These are phyloP conservation scores for Populus hybrid DNA, from an alignment of 441 rosid species.

Conservation along the genomic window DNA sequence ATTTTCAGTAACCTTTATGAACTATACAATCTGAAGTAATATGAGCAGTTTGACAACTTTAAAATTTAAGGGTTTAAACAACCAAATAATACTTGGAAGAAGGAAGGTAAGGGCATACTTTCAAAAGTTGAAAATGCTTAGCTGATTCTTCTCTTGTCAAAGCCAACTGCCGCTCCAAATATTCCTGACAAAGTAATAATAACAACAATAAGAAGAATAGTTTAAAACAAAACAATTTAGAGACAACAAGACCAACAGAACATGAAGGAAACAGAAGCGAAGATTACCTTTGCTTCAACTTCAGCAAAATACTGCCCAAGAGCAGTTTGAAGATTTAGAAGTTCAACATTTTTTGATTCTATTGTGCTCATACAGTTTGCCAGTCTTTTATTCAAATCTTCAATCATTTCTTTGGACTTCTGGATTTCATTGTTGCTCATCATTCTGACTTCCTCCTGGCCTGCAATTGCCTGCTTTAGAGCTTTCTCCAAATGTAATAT, in stretches of 20 bases:
- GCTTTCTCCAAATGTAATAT: constrained; percentile 66
- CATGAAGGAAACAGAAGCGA: background rate
- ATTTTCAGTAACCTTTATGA: too few relatives aligned
- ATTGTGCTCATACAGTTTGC: constrained; percentile 60
- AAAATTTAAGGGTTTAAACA: background rate
- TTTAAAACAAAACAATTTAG: background rate
- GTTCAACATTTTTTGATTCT: constrained; percentile 77
- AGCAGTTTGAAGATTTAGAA: constrained; percentile 89
- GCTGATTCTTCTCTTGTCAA: constrained; percentile 74
- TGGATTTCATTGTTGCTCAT: constrained; percentile 51
- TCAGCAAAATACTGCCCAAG: constrained; percentile 97
- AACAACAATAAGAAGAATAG: constrained; percentile 5
- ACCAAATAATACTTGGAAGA: constrained; percentile 4
- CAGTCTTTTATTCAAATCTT: constrained; percentile 67
- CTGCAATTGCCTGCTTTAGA: constrained; percentile 60
- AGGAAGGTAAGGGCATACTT: constrained; percentile 38
- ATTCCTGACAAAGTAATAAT: constrained; percentile 42
- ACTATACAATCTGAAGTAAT: background rate
- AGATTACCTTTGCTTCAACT: constrained; percentile 86
- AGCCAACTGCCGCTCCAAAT: constrained; percentile 73
- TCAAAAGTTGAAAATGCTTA: constrained; percentile 57
- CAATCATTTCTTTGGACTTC: constrained; percentile 60
- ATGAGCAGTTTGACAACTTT: background rate
- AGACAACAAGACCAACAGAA: background rate
- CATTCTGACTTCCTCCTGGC: constrained; percentile 54